phyloP scores from a whole-genome alignment of 345 rosid species.

The Citrus medica region DNA sequence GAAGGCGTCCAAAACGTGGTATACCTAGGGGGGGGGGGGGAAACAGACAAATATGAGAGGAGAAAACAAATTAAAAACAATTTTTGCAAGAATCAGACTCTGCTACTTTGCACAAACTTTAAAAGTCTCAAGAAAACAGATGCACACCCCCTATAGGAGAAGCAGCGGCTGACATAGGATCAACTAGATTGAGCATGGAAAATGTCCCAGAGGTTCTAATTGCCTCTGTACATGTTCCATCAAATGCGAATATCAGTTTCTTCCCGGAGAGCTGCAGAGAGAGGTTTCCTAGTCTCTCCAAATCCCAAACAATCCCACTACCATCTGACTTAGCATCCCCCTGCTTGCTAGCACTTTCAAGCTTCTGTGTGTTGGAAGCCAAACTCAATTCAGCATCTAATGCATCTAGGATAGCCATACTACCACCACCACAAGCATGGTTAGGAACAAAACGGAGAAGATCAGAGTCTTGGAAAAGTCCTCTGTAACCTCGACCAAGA shows the following conservation, averaged over 20 bases:
- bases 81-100: not conserved
- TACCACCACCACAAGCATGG: conserved; percentile 99
- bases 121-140: not conserved
- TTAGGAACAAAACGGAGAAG: conserved; percentile 94
- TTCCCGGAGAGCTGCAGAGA: conserved; percentile 91
- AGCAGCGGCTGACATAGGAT: conserved; percentile 97
- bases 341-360: conserved; percentile 65
- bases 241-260: conserved; percentile 98
- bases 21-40: conserved; percentile 49
- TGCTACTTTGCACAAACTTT: not conserved
- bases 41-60: conserved; percentile 9
- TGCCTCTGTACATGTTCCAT: conserved; percentile 85
- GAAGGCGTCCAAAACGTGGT: conserved; percentile 94
- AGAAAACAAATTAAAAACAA: not conserved
- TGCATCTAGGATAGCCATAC: conserved; percentile 96
- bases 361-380: conserved; percentile 56
- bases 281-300: conserved; percentile 84
- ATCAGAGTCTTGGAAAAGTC: conserved; percentile 93
- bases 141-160: conserved; percentile 95
- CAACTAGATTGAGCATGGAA: conserved; percentile 95
- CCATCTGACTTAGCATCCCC: conserved; percentile 90
- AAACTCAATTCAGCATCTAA: conserved; percentile 75
- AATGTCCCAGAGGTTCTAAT: conserved; percentile 71
- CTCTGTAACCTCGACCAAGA: conserved; percentile 97
- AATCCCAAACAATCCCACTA: conserved; percentile 98